Evolutionary conservation across 2,329 filamentous ascomycete species (phyloP).

Genomic region (Cryphonectria naterciae): DNA sequence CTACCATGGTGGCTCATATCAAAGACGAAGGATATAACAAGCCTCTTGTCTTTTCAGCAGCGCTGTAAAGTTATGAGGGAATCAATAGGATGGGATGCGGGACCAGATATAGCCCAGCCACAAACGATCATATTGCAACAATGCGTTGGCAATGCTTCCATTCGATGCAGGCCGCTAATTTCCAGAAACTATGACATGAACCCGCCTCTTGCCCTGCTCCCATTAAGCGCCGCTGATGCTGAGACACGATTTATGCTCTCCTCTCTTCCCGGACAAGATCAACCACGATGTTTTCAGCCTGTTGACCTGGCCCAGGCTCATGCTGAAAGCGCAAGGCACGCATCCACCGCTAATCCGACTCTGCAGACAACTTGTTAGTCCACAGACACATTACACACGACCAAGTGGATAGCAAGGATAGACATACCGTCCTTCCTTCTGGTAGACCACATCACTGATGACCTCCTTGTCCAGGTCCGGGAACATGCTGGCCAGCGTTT

Average conservation of each 20-base stretch:
- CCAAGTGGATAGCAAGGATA: background rate
- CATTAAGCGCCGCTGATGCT: conserved; percentile 17
- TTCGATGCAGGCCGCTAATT: background rate
- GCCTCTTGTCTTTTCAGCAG: background rate
- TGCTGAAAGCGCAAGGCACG: conserved; percentile 72
- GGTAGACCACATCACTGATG: conserved; percentile 93
- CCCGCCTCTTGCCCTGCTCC: background rate
- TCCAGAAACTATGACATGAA: background rate
- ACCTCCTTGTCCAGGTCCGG: conserved; percentile 91
- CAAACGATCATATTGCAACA: background rate
- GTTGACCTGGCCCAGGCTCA: conserved; percentile 32
- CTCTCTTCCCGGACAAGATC: background rate
- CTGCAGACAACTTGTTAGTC: conserved; percentile 45
- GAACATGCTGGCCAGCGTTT: conserved; percentile 95
- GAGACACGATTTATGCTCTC: background rate
- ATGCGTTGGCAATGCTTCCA: background rate
- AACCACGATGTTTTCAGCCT: background rate
- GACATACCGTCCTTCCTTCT: conserved; percentile 89
- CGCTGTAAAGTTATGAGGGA: background rate
- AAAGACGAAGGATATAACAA: background rate
- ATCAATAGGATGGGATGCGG: background rate
- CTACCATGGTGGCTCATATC: background rate
- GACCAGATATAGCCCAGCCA: background rate
- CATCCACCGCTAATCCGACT: conserved; percentile 84
- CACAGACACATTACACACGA: background rate